Evolutionary conservation across 164 flowering plant species (phyloP), one percentile per base, ranked within the genome.

Genomic region (Chimonanthus salicifolius): DNA sequence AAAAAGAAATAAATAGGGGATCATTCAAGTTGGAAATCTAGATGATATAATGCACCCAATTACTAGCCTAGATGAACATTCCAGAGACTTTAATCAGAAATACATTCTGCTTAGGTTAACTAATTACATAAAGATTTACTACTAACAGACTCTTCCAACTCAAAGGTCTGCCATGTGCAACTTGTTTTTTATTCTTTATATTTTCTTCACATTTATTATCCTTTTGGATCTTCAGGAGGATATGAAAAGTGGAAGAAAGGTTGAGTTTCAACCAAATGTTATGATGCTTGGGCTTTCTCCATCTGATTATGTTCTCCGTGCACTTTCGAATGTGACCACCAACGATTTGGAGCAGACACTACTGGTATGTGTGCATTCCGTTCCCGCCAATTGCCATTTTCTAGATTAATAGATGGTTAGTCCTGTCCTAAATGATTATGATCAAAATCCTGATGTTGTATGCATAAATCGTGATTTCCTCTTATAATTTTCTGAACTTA

Each of bases 261-360:
- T 79, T 44, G 84, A 78, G 3, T 89, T 94, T 76, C 89, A 77
- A 74, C 88, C 97, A 73, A 92, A 94, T 85, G 70, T 86, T 64
- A 51, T 90, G 58, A 85, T 96, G 97, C 89, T 76, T 72, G 98
- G 98, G 60, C 85, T 86, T 49, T 90, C 97, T 67, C 91, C 99
- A 71, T 89, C 97, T 71, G 92, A 94, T 75, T 92, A 79, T 83
- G 90, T 92, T 79, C 92, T 94, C 49, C 90, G 81, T 54, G 83
- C 89, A 62, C 62, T 93, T 69, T 88, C 99, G 71, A 87, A 75
- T 74, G 92, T 94, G 64, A 91, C 81, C 68, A 83, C 95, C 44
- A 96, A 85, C 83, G 94, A 96, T 83, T 81, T 96, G 78, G 99
- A 94, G 82, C 97, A 90, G 77, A 87, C 99, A 45, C 79, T 96